phyloP scores from a whole-genome alignment of 345 rosid genomes.

The Eucalyptus regnans region DNA sequence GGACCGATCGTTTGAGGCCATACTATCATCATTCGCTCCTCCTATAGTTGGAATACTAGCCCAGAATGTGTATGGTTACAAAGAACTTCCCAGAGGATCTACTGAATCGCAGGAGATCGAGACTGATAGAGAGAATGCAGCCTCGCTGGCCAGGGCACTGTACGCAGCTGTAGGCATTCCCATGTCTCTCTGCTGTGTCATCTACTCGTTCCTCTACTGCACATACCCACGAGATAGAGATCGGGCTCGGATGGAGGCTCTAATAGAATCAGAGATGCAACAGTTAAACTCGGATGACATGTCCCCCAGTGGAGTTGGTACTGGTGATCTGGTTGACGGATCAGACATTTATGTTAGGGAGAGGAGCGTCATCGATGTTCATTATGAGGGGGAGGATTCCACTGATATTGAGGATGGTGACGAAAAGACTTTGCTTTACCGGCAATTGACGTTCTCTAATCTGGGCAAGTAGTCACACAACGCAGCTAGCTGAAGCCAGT shows the following conservation, averaged over 20 bases:
- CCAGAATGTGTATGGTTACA: slow-evolving; percentile 72
- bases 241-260: slow-evolving; percentile 65
- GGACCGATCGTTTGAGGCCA: slow-evolving; percentile 72
- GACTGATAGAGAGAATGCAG: slow-evolving; percentile 66
- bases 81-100: slow-evolving; percentile 46
- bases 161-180: slow-evolving; percentile 72
- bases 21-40: slow-evolving; percentile 82
- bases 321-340: slow-evolving; percentile 1
- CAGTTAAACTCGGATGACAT: slow-evolving; percentile 6
- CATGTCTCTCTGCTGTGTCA: slow-evolving; percentile 61
- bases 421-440: slow-evolving; percentile 18
- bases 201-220: slow-evolving; percentile 66
- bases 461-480: slow-evolving; percentile 3
- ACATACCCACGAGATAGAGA: slow-evolving; percentile 78
- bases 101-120: slow-evolving; percentile 25
- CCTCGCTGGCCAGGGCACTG: slow-evolving; percentile 68
- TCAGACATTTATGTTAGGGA: slow-evolving; percentile 1
- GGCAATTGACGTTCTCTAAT: slow-evolving; percentile 23
- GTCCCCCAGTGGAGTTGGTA: background rate
- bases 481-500: background rate
- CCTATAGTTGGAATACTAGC: slow-evolving; percentile 78
- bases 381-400: slow-evolving; percentile 10
- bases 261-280: slow-evolving; percentile 69
- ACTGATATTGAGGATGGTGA: slow-evolving; percentile 21
- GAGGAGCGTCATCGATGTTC: slow-evolving; percentile 15